Base-by-base conservation (phyloP, 345 rosid species). In the Corchorus capsularis region DNA sequence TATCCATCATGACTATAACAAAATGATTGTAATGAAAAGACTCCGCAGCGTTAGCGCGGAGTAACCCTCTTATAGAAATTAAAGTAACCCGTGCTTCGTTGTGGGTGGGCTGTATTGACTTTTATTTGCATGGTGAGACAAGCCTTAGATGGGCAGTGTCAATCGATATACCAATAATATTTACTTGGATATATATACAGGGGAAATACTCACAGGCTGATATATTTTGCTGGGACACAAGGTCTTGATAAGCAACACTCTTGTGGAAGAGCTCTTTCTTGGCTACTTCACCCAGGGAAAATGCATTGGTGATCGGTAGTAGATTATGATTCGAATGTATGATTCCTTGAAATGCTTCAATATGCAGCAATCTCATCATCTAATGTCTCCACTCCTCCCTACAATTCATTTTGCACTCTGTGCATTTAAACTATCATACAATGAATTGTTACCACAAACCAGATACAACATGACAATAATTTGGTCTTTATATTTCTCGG, bases 241-340 rank as follows among this genome's bases (percentile, higher is more conserved):
- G 87, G 86, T 15, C 78, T 79, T 41, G 91, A 90, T 4, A 95
- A 90, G 86, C 99, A 92, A 71, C 90, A 95, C 78, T 62, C 97
- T 93, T 34, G 94, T 84, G n/a, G 97, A 92, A 78, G 97, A 93
- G 81, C 71, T 93, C 63, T 89, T 77, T 82, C 82, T 86, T 46
- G 99, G 97, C 75, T 95, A 93, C 92, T 93, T 93, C 85, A 89
- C 97, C 1, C 92, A 92, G 59, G 99, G 87, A 66, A 92, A 87
- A 79, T 95, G 79, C 82, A 87, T 95, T 5, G 94, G 97, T 64
- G 97, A 95, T 75, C 85, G 88, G 98, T 89, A 81, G 27, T 55
- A 35, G 27, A n/a, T 54, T n/a, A n/a, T n/a, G n/a, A n/a, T n/a
- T 67, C 35, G 22, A 20, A n/a, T n/a, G 41, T 66, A 45, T 5